These are phyloP conservation scores for Backusella westeae DNA, from an alignment of 192 early-diverging fungal genomes.

Conservation along the genomic window DNA sequence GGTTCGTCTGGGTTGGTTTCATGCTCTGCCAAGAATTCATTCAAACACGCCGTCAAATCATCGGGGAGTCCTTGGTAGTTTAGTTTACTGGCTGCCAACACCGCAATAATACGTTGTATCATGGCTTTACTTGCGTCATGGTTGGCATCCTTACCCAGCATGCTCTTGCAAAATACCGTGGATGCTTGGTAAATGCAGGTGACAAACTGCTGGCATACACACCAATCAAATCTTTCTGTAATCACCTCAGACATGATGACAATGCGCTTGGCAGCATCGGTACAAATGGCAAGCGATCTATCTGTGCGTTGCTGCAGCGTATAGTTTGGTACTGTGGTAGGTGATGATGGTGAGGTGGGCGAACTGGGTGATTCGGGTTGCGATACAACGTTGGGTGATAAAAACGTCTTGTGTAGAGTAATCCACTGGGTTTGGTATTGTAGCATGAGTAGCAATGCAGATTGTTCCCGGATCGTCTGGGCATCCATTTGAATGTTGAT, in stretches of 20 bases:
- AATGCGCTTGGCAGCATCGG: slow-evolving; percentile 26
- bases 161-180: slow-evolving; percentile 25
- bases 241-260: slow-evolving; percentile 22
- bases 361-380: background rate
- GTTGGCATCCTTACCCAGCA: background rate
- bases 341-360: background rate
- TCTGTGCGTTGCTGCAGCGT: slow-evolving; percentile 7
- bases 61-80: slow-evolving; percentile 32
- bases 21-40: slow-evolving; percentile 26
- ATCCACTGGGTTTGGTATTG: slow-evolving; percentile 39
- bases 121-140: slow-evolving; percentile 7
- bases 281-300: slow-evolving; percentile 29
- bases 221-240: slow-evolving; percentile 27
- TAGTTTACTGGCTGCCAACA: slow-evolving; percentile 14
- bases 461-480: slow-evolving; percentile 16
- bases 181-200: slow-evolving; percentile 29
- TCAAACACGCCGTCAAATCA: slow-evolving; percentile 29
- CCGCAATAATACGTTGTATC: slow-evolving; percentile 27
- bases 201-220: slow-evolving; percentile 32
- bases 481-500: slow-evolving; percentile 14
- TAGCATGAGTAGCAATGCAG: slow-evolving; percentile 29
- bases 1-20: background rate
- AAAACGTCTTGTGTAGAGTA: slow-evolving; percentile 30
- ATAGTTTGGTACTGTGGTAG: background rate
- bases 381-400: slow-evolving; percentile 10